Evolutionary conservation across 176 grass and related monocot genomes (phyloP), one percentile per base, ranked within the genome.

Genomic region (Poa annua): DNA sequence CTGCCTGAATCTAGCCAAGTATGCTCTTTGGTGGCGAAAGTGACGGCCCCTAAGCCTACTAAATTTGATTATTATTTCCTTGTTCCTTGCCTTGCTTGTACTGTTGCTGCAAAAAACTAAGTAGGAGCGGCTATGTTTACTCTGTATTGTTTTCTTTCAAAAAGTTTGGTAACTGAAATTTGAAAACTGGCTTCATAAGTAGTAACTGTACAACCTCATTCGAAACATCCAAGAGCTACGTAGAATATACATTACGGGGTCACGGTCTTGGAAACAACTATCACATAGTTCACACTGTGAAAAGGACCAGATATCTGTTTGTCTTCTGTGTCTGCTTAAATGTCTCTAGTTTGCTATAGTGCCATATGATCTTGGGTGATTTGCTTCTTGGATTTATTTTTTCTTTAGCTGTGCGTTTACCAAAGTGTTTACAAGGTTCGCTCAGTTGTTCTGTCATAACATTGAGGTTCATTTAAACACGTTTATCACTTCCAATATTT

Each of bases 1-100:
- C 19, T 44, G 39, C 19, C 64, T 77, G 36, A 21, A 85, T 77
- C 71, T 73, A 45, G 45, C 55, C 44, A 52, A 33, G 19, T 69
- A n/a, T 14, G 26, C 74, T 34, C 42, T 26, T 75, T 39, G 26
- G 39, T 85, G 22, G 13, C 14, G 51, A 82, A 84, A 29, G 70
- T 51, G 51, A 76, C 77, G 17, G 68, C 32, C 29, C 6, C 41
- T 11, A 20, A 17, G 54, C 54, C 7, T 44, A 11, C 80, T 19
- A 20, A 76, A 39, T 32, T 85, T 11, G 21, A 4, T 21, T 36
- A 5, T 20, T 51, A 6, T 64, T 63, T 32, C 12, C 57, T 50
- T 63, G 39, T 69, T 74, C 47, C 77, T 34, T 55, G 11, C 14
- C 3, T 20, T 22, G 16, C 16, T 52, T 8, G 9, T 72, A 34